Percentiles rank a stretch among this genome's conserved stretches.
Evolutionary conservation across 805 yeast genomes (phyloP).

Genomic region (Pichia pseudocactophila): DNA sequence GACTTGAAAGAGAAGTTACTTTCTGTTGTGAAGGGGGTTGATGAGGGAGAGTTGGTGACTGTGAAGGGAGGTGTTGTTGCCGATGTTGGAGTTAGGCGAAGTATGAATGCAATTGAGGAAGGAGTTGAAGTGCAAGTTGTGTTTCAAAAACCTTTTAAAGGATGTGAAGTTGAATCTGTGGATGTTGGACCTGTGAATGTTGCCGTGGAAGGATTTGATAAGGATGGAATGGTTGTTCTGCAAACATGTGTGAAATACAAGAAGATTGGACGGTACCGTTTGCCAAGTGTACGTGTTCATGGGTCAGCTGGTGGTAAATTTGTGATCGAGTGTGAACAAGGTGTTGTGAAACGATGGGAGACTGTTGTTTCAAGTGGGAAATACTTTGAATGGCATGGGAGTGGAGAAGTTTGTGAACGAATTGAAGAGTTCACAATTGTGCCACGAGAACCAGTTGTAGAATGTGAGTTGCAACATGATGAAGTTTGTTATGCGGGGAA

Average conservation of each 20-base stretch:
- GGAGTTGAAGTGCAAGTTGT: conserved; percentile 25
- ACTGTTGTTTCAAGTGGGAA: neutral
- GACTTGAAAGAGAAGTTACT: conserved; percentile 4
- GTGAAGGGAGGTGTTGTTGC: conserved; percentile 3
- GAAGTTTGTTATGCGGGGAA: conserved; percentile 29
- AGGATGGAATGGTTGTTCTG: conserved; percentile 8
- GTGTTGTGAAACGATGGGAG: too few species aligned
- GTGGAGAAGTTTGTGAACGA: conserved; percentile 12
- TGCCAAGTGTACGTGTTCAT: conserved; percentile 15
- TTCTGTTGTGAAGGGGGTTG: conserved; percentile 1
- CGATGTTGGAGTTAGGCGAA: conserved; percentile 5
- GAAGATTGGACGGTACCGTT: conserved; percentile 19
- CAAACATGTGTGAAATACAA: conserved; percentile 17
- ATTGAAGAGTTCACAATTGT: conserved; percentile 23
- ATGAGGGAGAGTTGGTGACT: neutral
- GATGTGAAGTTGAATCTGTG: neutral
- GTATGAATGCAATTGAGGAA: conserved; percentile 6
- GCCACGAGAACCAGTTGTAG: conserved; percentile 33
- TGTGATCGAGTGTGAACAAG: too few species aligned
- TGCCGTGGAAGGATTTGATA: conserved; percentile 14
- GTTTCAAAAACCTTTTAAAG: conserved; percentile 22
- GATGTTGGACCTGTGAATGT: conserved; percentile 16
- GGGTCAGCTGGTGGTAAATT: conserved; percentile 8
- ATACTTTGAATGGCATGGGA: conserved; percentile 10
- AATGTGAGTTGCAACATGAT: conserved; percentile 17